Base-by-base conservation (phyloP, 2,329 filamentous ascomycete genomes). In the Aspergillus niger region DNA sequence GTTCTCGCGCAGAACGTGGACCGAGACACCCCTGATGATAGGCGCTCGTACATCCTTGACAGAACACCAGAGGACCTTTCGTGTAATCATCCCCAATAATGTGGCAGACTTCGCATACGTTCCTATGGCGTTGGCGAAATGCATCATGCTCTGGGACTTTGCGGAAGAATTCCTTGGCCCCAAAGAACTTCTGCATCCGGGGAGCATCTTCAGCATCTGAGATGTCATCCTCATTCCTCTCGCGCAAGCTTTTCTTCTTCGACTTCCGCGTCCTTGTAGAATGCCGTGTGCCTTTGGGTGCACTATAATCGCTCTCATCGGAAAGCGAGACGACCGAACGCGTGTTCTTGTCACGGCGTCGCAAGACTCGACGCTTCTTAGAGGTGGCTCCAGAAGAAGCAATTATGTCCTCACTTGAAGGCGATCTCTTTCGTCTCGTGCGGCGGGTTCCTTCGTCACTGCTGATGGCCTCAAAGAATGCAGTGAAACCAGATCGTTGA, bases 21-120 rank as follows among this genome's bases (percentile, higher is more conserved):
- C 94, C 92, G 28, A 99, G 82, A 71, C 95, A 99, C 43, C 79
- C 79, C 74, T 91, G 91, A 76, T 99, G 95, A 67, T 92, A 97
- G 0, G 90, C 84, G 51, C 89, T 81, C 2, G 89, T 92, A 73
- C 95, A 99, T 30, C 95, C 95, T 77, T 99, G 96, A 68, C 95
- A 99, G 70, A 89, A 88, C 36, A 99, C 84, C 24, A 99, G 80
- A 41, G 85, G 81, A 0, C 91, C 92, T 70, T 88, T 89, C 59
- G 81, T 83, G 1, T 78, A 74, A 22, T 82, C 79, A 51, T 84
- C 79, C 8, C 84, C 83, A 15, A 74, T 77, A n/a, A 79, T 76
- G 51, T 77, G 79, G 71, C 95, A 99, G 2, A 86, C 83, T 66
- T 91, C 88, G 74, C 95, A 99, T 7, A 79, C 80, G 43, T 85